These are phyloP conservation scores for Termitomyces titanicus DNA, from an alignment of 768 basidiomycete genomes.

Conservation along the genomic window DNA sequence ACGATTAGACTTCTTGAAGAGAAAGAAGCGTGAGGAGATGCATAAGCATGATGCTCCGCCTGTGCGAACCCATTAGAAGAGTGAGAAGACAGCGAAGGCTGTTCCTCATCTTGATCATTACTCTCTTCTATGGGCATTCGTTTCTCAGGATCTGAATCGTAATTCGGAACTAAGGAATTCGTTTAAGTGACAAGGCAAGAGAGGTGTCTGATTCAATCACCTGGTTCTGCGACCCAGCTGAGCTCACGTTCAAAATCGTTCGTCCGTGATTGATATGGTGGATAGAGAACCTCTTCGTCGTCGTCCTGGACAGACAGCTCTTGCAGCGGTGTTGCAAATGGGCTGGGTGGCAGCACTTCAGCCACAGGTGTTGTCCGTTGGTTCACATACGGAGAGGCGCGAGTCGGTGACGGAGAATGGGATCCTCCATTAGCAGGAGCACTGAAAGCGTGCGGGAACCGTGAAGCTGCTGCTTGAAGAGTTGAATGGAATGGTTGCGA, in stretches of 20 bases:
- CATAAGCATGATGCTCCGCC: conserved; percentile 35
- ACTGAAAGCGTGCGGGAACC: conserved; percentile 49
- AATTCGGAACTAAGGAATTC: conserved; percentile 5
- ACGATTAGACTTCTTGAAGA: conserved; percentile 60
- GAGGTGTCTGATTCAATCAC: conserved; percentile 36
- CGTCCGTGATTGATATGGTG: conserved; percentile 45
- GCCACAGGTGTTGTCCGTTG: conserved; percentile 48
- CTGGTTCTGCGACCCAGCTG: conserved; percentile 76
- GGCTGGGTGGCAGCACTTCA: conserved; percentile 64
- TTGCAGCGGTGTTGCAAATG: conserved; percentile 68
- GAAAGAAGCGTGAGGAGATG: conserved; percentile 52
- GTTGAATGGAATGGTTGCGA: conserved; percentile 39
- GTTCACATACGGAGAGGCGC: conserved; percentile 48
- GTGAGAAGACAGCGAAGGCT: conserved; percentile 47
- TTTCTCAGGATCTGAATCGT: conserved; percentile 48
- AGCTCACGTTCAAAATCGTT: conserved; percentile 54
- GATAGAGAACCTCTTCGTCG: conserved; percentile 66
- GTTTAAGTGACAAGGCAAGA: not conserved
- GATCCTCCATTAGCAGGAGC: conserved; percentile 47
- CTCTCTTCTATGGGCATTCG: conserved; percentile 59
- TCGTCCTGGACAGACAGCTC: conserved; percentile 58
- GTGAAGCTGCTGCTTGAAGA: conserved; percentile 33
- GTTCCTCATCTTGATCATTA: conserved; percentile 43
- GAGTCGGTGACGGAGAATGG: conserved; percentile 32
- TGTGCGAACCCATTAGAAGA: conserved; percentile 46